phyloP scores from a whole-genome alignment of 1,284 basidiomycete species.

The Erythrobasidium hasegawianum region DNA sequence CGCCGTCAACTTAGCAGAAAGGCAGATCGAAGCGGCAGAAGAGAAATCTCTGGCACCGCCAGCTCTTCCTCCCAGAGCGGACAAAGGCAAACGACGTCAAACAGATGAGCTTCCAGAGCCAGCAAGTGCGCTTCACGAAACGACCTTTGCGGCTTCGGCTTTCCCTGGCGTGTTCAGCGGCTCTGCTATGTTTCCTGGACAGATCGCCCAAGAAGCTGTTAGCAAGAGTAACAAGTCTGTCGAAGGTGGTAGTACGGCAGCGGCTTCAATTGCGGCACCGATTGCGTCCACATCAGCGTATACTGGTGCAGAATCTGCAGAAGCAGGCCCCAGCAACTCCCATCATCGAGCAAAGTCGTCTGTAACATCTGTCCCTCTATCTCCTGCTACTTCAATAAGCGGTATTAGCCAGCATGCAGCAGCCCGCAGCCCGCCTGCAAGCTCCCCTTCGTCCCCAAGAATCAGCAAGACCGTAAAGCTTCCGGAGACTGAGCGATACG shows the following conservation, averaged over 20 bases:
- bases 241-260: too few species aligned
- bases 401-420: background rate
- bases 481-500: too few species aligned
- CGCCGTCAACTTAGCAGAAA: background rate
- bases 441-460: background rate
- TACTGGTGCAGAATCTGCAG: background rate
- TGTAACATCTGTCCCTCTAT: background rate
- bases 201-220: background rate
- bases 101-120: background rate
- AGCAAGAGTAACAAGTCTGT: background rate
- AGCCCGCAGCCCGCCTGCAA: background rate
- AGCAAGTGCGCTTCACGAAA: too few species aligned
- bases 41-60: constrained; percentile 3
- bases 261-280: too few species aligned
- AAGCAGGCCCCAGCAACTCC: background rate
- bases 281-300: background rate
- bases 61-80: background rate
- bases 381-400: background rate
- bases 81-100: background rate
- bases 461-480: background rate
- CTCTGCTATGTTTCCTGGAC: background rate
- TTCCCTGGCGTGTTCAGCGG: background rate
- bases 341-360: background rate
- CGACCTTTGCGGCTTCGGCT: background rate
- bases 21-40: background rate